Conservation (phyloP, 371 early-diverging fungal species). For the Zychaea mexicana region DNA sequence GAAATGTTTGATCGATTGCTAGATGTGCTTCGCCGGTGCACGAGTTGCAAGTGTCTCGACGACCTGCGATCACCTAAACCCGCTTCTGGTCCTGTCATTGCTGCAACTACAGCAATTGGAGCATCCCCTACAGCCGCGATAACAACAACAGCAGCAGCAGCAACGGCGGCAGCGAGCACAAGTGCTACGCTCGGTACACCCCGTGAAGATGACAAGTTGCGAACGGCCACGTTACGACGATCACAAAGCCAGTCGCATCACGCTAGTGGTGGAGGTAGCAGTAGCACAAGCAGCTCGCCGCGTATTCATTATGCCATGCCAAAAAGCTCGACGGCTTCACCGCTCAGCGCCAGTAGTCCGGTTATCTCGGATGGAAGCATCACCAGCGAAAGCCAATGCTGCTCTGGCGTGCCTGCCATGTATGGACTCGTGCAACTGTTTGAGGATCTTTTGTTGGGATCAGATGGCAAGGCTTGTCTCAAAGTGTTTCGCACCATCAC, state of each 20-base stretch:
- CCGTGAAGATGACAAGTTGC: background rate
- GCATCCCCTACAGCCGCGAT: background rate
- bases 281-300: too few relatives aligned
- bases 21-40: slow-evolving; percentile 38
- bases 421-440: slow-evolving; percentile 43
- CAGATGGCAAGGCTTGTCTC: slow-evolving; percentile 24
- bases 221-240: slow-evolving; percentile 11
- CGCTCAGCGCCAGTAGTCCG: slow-evolving; percentile 7
- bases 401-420: slow-evolving; percentile 35
- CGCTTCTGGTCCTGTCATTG: background rate
- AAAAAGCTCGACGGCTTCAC: slow-evolving; percentile 15
- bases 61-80: background rate
- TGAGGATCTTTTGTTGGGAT: slow-evolving; percentile 21
- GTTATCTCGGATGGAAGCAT: background rate
- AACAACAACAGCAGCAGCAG: background rate
- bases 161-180: background rate
- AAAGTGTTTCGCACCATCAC: slow-evolving; percentile 54
- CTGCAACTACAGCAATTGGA: background rate
- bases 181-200: background rate
- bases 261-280: too few relatives aligned
- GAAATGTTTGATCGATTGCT: slow-evolving; percentile 51
- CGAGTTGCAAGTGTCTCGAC: slow-evolving; percentile 43
- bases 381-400: slow-evolving; percentile 1
- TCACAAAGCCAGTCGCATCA: slow-evolving; percentile 19
- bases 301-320: slow-evolving; percentile 6